Percentiles rank a stretch among this genome's conserved stretches.
Conservation (phyloP, 83 land plant species). For the Diphasiastrum complanatum region DNA sequence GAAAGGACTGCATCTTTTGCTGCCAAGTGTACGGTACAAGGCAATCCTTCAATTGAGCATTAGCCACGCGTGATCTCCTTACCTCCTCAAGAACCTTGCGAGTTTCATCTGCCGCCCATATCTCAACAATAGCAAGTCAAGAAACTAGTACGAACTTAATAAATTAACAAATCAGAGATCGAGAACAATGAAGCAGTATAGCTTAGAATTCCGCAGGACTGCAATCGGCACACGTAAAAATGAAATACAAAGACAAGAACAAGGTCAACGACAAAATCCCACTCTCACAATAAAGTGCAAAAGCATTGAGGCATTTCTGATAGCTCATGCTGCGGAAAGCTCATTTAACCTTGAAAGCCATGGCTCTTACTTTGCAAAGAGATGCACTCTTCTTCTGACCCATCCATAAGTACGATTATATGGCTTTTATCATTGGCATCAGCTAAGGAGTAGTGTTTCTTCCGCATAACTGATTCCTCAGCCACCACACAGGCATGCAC, state of each 20-base stretch:
- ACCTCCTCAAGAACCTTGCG: no score
- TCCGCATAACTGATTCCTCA: constrained; percentile 6
- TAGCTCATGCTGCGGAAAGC: no score
- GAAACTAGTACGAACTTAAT: not conserved
- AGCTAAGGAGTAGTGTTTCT: constrained; percentile 1
- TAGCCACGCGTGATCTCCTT: not conserved
- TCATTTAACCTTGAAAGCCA: no score
- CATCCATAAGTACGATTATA: not conserved
- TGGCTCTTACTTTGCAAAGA: constrained; percentile 4
- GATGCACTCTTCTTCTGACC: constrained; percentile 3
- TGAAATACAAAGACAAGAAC: not conserved
- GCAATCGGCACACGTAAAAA: no score
- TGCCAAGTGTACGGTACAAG: constrained; percentile 10
- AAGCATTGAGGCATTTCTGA: no score
- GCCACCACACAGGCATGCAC: not conserved
- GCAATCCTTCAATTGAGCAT: not conserved
- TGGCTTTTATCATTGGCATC: not conserved
- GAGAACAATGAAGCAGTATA: not conserved
- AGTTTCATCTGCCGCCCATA: not conserved
- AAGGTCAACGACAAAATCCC: not conserved
- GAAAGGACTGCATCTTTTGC: constrained; percentile 7
- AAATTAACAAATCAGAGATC: not conserved
- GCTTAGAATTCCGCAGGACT: no score
- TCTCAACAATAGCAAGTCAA: not conserved
- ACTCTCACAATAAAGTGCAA: not conserved